A percentile compares a stretch with the other conserved stretches of the same genome.
These are phyloP conservation scores for Clarireedia monteithiana DNA, from an alignment of 2,329 filamentous ascomycete species.

Conservation along the genomic window DNA sequence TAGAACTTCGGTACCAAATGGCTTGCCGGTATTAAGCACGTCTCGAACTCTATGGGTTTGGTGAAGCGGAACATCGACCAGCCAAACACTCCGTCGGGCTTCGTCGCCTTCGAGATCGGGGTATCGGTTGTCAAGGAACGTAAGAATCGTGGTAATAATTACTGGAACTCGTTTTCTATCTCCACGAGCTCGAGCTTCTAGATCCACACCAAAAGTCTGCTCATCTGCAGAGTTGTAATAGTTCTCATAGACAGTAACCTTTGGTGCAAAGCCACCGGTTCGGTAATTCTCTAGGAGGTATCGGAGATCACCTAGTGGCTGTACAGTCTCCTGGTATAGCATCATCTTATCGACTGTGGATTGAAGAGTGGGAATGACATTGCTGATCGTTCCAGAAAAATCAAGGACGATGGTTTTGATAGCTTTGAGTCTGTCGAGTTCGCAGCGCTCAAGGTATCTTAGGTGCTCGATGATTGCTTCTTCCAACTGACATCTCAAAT, in stretches of 20 bases:
- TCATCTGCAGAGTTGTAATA: constrained; percentile 98
- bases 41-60: constrained; percentile 79
- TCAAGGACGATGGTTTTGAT: constrained; percentile 98
- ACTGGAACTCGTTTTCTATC: constrained; percentile 94
- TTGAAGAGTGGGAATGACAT: constrained; percentile 93
- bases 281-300: constrained; percentile 96
- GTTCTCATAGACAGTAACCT: constrained; percentile 91
- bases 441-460: constrained; percentile 94
- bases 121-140: constrained; percentile 93
- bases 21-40: constrained; percentile 80
- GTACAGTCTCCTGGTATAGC: constrained; percentile 98
- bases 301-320: constrained; percentile 79
- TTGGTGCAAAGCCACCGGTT: constrained; percentile 86
- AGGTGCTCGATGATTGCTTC: constrained; percentile 89
- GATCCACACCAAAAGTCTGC: constrained; percentile 94
- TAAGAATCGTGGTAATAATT: constrained; percentile 86
- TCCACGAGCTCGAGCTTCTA: constrained; percentile 88
- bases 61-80: constrained; percentile 79
- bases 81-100: constrained; percentile 84
- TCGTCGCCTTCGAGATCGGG: constrained; percentile 96
- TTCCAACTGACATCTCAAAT: constrained; percentile 88
- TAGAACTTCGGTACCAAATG: constrained; percentile 66
- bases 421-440: constrained; percentile 90
- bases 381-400: constrained; percentile 94
- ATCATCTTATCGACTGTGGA: constrained; percentile 98